Percentiles rank a stretch among this genome's conserved stretches.
These are phyloP conservation scores for Suhomyces xylopsoci DNA, from an alignment of 805 yeast genomes.

Conservation along the genomic window DNA sequence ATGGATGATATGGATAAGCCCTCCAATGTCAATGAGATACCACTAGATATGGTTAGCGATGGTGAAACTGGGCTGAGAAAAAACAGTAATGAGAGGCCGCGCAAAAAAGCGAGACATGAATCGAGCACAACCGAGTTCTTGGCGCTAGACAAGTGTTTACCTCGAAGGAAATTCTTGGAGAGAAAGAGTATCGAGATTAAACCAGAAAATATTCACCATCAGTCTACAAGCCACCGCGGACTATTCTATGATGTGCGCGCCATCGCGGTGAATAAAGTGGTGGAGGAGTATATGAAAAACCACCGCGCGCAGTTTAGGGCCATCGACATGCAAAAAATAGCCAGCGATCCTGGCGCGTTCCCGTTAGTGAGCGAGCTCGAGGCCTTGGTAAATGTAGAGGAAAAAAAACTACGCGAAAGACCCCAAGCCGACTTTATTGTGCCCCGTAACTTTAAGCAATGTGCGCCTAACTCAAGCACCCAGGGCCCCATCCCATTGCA, in stretches of 20 bases:
- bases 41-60: constrained; percentile 19
- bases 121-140: constrained; percentile 48
- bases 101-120: not conserved
- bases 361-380: constrained; percentile 18
- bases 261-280: constrained; percentile 33
- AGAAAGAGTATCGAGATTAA: constrained; percentile 40
- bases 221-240: constrained; percentile 9
- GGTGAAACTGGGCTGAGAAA: not conserved
- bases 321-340: constrained; percentile 12
- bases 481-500: constrained; percentile 16
- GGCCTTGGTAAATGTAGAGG: constrained; percentile 18
- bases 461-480: constrained; percentile 18
- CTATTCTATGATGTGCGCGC: constrained; percentile 31
- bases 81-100: not conserved
- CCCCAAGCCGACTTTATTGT: constrained; percentile 12
- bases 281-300: constrained; percentile 23
- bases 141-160: constrained; percentile 84
- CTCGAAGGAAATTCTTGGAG: constrained; percentile 58
- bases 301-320: constrained; percentile 12
- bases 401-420: constrained; percentile 8
- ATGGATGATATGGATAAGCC: constrained; percentile 13
- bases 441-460: constrained; percentile 6
- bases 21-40: constrained; percentile 26
- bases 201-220: constrained; percentile 14
- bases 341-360: constrained; percentile 10